A percentile compares a stretch with the other conserved stretches of the same genome.
phyloP scores from a whole-genome alignment of 495 filamentous ascomycete species.

The Penicillium goetzii region DNA sequence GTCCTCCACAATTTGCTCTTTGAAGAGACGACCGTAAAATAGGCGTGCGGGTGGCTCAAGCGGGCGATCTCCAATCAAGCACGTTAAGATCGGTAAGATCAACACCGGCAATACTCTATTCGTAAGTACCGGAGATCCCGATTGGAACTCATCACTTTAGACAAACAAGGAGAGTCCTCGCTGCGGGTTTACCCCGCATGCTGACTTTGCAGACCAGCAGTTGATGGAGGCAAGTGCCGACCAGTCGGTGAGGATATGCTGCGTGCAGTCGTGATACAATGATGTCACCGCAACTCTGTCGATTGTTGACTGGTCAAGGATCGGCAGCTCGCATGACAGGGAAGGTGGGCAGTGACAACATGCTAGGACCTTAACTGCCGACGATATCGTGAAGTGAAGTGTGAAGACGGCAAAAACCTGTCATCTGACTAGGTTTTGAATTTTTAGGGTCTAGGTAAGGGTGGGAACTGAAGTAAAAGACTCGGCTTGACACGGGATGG shows the following conservation, averaged over 20 bases:
- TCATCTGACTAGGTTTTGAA: conserved; percentile 5
- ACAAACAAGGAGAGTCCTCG: neutral
- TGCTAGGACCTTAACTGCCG: conserved; percentile 1
- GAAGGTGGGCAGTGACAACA: conserved; percentile 1
- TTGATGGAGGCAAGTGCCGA: conserved; percentile 12
- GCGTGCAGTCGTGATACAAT: conserved; percentile 1
- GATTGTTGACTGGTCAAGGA: conserved; percentile 4
- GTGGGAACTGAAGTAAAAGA: conserved; percentile 8
- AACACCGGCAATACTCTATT: neutral
- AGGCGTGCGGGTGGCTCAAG: conserved; percentile 3
- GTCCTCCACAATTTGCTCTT: neutral
- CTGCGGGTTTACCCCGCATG: conserved; percentile 8
- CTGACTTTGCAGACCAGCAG: conserved; percentile 6
- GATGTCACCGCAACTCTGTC: conserved; percentile 7
- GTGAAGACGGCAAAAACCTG: neutral
- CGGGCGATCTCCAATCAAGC: neutral
- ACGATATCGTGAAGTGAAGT: neutral
- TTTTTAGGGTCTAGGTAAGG: neutral
- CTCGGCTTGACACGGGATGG: neutral
- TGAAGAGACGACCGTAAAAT: neutral
- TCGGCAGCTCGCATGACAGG: conserved; percentile 16
- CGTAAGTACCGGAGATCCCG: neutral
- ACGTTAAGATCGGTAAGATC: conserved; percentile 12
- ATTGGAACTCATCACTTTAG: neutral
- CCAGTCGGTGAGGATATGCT: conserved; percentile 16